Evolutionary conservation across 1,284 basidiomycete species (phyloP), one percentile per base, ranked within the genome.

Genomic region (Moesziomyces sp.): DNA sequence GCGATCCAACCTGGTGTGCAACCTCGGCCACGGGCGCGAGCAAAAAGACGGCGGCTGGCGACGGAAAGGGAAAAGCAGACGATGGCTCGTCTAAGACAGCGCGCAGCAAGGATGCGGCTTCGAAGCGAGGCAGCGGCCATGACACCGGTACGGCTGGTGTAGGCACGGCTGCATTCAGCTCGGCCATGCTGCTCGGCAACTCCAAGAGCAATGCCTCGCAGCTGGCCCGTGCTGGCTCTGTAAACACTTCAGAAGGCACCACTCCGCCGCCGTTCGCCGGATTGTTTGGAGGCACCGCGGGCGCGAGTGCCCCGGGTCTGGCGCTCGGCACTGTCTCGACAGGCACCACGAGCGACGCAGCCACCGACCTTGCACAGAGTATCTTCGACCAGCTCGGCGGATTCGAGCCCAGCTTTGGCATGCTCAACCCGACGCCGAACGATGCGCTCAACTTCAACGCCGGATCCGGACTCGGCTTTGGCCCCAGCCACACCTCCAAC

Each of bases 1-100:
- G 65, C 28, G 78, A 81, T 28, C 79, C 78, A 2, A 74, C 65
- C 16, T 81, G 78, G 78, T 78, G 80, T 54, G 79, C 78, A 11
- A 65, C 76, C 5, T 75, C 76, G 9, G 74, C 70, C 4, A 66
- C 72, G 7, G 68, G 62, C 34, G 47, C 57, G 14, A 47, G 52
- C 34, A 68, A 58, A 48, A 59, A 58, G 19, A 46, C 34, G 4
- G 47, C 46, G 5, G 58, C 46, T 14, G 47, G 16, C 7, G 46
- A 53, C 21, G 54, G 23, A 11, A 46, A 55, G 19, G 53, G 40
- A 34, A 43, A 57, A 14, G 30, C 38, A 21, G 42, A 47, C 8
- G 52, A 34, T 5, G 46, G 18, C 18, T 46, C 46, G 5, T 28
- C 46, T 8, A 63, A 55, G 38, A 46, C 21, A 40, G n/a, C 38